Evolutionary conservation across 805 yeast species (phyloP), one percentile per base, ranked within the genome.

Genomic region (Sugiyamaella lignohabitans): DNA sequence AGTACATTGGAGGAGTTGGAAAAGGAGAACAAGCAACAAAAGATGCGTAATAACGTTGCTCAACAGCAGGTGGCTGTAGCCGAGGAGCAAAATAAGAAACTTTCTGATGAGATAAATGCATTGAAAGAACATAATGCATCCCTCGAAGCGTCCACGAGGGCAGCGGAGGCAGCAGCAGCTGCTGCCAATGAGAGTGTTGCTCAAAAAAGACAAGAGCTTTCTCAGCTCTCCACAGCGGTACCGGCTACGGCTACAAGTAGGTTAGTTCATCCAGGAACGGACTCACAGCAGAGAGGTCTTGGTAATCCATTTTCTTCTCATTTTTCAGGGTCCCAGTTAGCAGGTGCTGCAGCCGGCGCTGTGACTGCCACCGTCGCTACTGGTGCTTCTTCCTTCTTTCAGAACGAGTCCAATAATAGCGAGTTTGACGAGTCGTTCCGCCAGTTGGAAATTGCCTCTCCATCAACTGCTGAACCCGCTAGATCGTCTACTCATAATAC

Each of bases 11-110:
- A 74, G 40, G 65, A 70, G 38, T 70, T 75, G 40, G 68, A 76
- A 48, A 64, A 67, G 40, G 84, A 82, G 46, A 72, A 78, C 18
- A 76, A 75, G 52, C 82, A 81, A 56, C 78, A 84, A 27, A 71
- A 72, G 46, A 82, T 84, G 44, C 69, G 84, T 55, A 71, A 74
- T 18, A 74, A 82, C 38, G 86, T 87, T 36, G 78, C 78, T 55
- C 71, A 78, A 46, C 80, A 83, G 37, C 96, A 88, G 61, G 72
- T 82, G 42, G 81, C 78, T 36, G 78, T 84, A 3, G 68, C 76
- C n/a, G 73, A 84, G 53, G 64, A 75, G 18, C 76, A 75, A 51
- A 67, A 73, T 29, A 59, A 46, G 23, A 50, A 46, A 21, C 54
- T 53, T 20, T 8, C 32, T 27, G 32, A 27, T 8, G 11, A 27